Evolutionary conservation across 148 eudicot species (phyloP).

Genomic region (Talinum fruticosum): DNA sequence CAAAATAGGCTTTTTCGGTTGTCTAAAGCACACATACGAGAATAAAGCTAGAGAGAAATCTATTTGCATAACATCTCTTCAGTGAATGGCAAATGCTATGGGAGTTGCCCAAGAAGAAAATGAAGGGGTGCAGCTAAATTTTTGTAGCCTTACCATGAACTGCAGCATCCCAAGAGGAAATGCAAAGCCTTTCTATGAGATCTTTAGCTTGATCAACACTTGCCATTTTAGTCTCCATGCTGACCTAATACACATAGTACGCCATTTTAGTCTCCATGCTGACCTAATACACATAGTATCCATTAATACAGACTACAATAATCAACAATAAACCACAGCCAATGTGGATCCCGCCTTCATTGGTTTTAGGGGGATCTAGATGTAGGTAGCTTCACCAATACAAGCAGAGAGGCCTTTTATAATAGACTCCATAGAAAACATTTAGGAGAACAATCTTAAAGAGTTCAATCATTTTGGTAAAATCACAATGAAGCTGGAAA

Average conservation of each 20-base stretch:
- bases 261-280: constrained; percentile 96
- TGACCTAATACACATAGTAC: constrained; percentile 44
- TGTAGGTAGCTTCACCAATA: background rate
- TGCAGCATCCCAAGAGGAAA: constrained; percentile 79
- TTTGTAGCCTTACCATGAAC: constrained; percentile 45
- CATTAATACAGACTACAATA: background rate
- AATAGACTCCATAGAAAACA: background rate
- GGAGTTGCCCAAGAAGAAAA: background rate
- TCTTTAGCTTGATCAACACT: constrained; percentile 72
- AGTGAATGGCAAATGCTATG: background rate
- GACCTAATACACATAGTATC: constrained; percentile 38
- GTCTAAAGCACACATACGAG: background rate
- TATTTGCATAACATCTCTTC: background rate
- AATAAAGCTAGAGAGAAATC: background rate
- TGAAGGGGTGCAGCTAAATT: background rate
- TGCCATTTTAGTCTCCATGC: constrained; percentile 93
- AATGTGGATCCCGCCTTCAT: background rate
- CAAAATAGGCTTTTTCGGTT: no score
- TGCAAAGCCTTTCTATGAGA: constrained; percentile 71
- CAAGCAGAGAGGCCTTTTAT: background rate
- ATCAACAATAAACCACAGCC: background rate
- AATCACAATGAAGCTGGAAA: background rate
- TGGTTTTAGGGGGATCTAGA: background rate
- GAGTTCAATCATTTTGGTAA: background rate
- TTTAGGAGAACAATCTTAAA: background rate